Evolutionary conservation across 495 filamentous ascomycete genomes (phyloP), one percentile per base, ranked within the genome.

Genomic region (Daldinia bambusicola): DNA sequence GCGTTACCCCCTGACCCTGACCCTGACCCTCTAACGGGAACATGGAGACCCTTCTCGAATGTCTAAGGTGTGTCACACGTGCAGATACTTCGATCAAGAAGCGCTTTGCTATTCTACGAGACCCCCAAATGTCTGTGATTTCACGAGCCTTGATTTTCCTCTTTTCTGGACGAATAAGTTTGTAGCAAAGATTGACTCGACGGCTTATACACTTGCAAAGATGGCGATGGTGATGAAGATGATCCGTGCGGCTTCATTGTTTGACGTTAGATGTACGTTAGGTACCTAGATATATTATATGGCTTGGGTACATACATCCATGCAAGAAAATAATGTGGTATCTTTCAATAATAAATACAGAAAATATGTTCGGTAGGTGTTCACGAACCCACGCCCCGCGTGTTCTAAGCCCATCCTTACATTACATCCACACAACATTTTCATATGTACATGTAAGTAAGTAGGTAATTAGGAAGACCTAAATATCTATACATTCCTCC

Each of bases 271-370:
- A 32, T 50, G 10, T 36, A 22, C 37, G 55, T 55, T 55, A 41
- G 45, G 13, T 59, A 18, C 20, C 7, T 41, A 56, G 43, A 20
- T 48, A 53, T 53, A 18, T n/a, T 31, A 31, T 32, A 20, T 50
- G 22, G 5, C 45, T 22, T 61, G 61, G 40, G 30, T 55, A 55
- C 32, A 22, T 61, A 61, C 34, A 55, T 9, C 9, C 18, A 31
- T 43, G 53, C 59, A 52, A 41, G 60, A 60, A 53, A 14, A 61
- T 57, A 14, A 61, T 52, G 62, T 71, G 69, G 69, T 71, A 71
- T 71, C 63, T 71, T 52, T 8, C 38, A 67, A 59, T 1, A 55
- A 31, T 61, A 66, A 70, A 70, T 65, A 70, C 67, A 70, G 22
- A 43, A 53, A 70, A 63, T 59, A 65, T 18, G 50, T 26, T 45